Evolutionary conservation across 108 stramenopile species (phyloP), one percentile per base, ranked within the genome.

Genomic region (Cyclostephanos tholiformis): DNA sequence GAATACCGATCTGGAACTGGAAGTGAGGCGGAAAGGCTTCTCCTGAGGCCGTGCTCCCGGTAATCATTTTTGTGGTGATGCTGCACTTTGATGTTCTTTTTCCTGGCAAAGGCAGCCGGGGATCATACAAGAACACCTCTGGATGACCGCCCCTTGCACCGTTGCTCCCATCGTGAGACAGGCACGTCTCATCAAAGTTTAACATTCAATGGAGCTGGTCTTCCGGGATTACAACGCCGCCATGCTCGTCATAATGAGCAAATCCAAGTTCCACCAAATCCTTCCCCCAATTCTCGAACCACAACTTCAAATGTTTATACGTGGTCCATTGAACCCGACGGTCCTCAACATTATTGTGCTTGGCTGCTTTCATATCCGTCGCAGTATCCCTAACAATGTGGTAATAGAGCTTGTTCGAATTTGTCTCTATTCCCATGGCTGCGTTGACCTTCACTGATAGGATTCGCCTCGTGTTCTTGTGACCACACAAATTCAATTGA

Each of bases 151-250:
- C 57, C 32, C 69, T 36, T 30, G 57, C 36, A 4, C 57, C 16
- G 14, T 57, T 59, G 39, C 69, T 70, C 14, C 69, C 39, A 27
- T 70, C 69, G 16, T 53, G 55, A 57, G 35, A 49, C 17, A 58
- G 39, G 43, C 69, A 70, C 3, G 56, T 58, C 39, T 70, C 69
- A 59, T 59, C 41, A 5, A 70, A 38, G 23, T 70, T 70, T 17
- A 59, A 26, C 20, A 70, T 70, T 44, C 38, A 26, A 43, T 36
- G 22, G 36, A 70, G 55, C 43, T 70, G 69, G 19, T 70, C 69
- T 3, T 14, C 58, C 17, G 57, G 57, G 22, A 59, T 70, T 8
- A 29, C 12, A 32, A 30, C 27, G 0, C 32, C 16, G 16, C 57
- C 57, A 17, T 26, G 27, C 16, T 26, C 71, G 10, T n/a, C n/a